phyloP scores from a whole-genome alignment of 495 filamentous ascomycete genomes.

The Apodospora peruviana region DNA sequence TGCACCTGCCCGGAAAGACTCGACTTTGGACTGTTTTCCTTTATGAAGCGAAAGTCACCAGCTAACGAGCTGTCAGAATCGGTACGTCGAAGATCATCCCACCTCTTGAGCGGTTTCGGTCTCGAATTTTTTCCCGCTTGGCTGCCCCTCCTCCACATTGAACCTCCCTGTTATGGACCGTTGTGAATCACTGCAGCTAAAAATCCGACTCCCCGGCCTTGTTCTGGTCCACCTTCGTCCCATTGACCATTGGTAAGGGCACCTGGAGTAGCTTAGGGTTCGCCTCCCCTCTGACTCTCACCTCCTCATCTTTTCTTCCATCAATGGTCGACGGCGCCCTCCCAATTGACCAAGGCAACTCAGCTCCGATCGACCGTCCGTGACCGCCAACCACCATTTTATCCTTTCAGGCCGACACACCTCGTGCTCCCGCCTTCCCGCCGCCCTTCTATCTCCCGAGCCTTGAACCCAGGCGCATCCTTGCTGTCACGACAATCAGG shows the following conservation, averaged over 20 bases:
- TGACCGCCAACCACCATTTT: neutral
- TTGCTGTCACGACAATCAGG: neutral
- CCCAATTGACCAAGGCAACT: slow-evolving; percentile 15
- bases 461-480: too few relatives aligned
- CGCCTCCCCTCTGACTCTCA: slow-evolving; percentile 7
- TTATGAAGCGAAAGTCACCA: neutral
- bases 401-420: neutral
- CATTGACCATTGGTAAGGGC: slow-evolving; percentile 19
- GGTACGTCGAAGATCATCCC: neutral
- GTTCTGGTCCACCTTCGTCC: slow-evolving; percentile 10
- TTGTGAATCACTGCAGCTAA: neutral
- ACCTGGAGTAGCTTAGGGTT: slow-evolving; percentile 14
- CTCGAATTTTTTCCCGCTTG: slow-evolving; percentile 25
- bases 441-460: neutral
- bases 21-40: neutral
- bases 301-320: slow-evolving; percentile 10
- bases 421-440: neutral
- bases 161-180: neutral
- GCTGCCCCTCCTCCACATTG: slow-evolving; percentile 24
- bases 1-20: neutral
- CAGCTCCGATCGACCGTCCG: neutral
- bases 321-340: slow-evolving; percentile 20
- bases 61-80: neutral
- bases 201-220: slow-evolving; percentile 13
- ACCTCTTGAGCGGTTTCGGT: slow-evolving; percentile 28